phyloP scores from a whole-genome alignment of 139 green algal genomes.

The Coelastrella sp. region DNA sequence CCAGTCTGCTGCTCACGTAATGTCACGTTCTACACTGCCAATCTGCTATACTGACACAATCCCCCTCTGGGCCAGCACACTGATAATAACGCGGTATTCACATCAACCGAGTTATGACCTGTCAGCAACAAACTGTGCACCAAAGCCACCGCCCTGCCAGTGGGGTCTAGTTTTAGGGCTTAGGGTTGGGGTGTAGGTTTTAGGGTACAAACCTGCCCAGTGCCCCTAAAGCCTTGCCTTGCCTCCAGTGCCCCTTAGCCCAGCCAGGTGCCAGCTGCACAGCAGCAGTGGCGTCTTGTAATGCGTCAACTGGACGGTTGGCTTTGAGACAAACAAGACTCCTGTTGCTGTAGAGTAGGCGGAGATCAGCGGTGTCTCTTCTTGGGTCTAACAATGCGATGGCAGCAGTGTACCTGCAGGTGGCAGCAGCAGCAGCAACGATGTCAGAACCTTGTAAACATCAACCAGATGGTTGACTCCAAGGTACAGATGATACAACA shows the following conservation, averaged over 20 bases:
- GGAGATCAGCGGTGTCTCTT: background rate
- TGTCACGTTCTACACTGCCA: background rate
- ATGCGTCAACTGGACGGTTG: background rate
- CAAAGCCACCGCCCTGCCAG: too few relatives aligned
- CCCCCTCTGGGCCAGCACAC: background rate
- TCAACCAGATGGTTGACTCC: background rate
- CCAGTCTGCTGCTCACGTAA: too few relatives aligned
- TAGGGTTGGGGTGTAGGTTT: background rate
- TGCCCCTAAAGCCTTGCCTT: background rate
- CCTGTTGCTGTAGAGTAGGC: slow-evolving; percentile 25
- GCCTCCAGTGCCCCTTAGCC: slow-evolving; percentile 28
- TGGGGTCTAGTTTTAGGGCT: too few relatives aligned
- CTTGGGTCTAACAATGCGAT: background rate
- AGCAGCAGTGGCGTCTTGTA: slow-evolving; percentile 12
- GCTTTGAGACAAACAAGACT: background rate
- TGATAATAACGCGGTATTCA: too few relatives aligned
- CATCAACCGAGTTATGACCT: too few relatives aligned
- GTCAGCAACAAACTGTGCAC: too few relatives aligned
- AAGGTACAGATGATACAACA: background rate
- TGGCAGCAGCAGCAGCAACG: background rate
- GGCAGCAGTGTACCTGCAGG: slow-evolving; percentile 18
- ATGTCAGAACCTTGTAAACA: background rate
- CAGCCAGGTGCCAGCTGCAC: slow-evolving; percentile 14
- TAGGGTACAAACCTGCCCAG: background rate
- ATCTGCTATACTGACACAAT: background rate